A percentile compares a stretch with the other conserved stretches of the same genome.
Evolutionary conservation across 176 grass and related monocot genomes (phyloP).

Genomic region (Avena eriantha): DNA sequence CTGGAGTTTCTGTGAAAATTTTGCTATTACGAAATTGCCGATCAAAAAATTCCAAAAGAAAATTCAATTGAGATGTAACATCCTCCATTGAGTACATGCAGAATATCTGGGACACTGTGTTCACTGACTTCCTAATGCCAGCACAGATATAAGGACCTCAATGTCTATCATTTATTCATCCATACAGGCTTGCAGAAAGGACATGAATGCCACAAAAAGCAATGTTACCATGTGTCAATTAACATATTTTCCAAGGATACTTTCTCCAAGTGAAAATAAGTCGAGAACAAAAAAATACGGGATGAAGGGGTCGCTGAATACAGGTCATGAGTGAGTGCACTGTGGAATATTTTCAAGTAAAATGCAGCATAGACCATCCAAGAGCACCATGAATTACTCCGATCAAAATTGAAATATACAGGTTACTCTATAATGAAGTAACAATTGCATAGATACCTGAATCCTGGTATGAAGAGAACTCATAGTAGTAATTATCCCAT

Average conservation of each 20-base stretch:
- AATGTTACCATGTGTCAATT: background rate
- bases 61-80: slow-evolving; percentile 9
- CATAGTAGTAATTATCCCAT: slow-evolving; percentile 41
- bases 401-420: background rate
- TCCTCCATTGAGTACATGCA: background rate
- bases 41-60: background rate
- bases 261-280: slow-evolving; percentile 1
- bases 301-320: background rate
- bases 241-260: background rate
- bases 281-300: background rate
- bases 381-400: background rate
- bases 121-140: background rate
- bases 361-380: slow-evolving; percentile 3
- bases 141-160: background rate
- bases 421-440: slow-evolving; percentile 14
- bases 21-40: background rate
- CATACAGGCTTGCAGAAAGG: slow-evolving; percentile 7
- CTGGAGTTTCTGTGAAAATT: background rate
- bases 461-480: background rate
- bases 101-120: background rate
- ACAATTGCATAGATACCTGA: slow-evolving; percentile 18
- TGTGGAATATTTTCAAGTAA: background rate
- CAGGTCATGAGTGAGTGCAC: background rate
- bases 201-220: background rate
- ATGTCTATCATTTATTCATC: slow-evolving; percentile 3